Evolutionary conservation across 306 rosid species (phyloP).

Genomic region (Vicia sativa): DNA sequence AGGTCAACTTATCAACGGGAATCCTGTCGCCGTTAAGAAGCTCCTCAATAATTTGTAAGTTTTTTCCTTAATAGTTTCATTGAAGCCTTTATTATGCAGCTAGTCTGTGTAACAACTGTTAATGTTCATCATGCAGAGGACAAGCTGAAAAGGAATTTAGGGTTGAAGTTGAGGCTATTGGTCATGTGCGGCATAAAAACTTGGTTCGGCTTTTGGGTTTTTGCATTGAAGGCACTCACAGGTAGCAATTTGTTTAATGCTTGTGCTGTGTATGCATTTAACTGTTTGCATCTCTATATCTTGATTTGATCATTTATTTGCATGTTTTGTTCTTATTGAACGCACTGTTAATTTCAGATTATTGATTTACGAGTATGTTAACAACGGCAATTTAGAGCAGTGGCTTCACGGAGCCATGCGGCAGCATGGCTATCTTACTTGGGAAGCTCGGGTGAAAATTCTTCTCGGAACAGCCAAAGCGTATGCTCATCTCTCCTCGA

Average conservation of each 20-base stretch:
- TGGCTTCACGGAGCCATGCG: constrained; percentile 66
- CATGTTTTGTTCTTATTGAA: constrained; percentile 13
- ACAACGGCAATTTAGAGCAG: constrained; percentile 45
- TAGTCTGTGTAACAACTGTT: too few relatives aligned
- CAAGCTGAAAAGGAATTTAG: constrained; percentile 68
- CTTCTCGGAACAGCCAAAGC: constrained; percentile 87
- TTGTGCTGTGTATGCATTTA: background rate
- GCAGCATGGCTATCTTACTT: constrained; percentile 73
- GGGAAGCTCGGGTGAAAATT: constrained; percentile 81
- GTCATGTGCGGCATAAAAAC: constrained; percentile 88
- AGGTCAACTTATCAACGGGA: constrained; percentile 74
- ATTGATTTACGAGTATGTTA: constrained; percentile 71
- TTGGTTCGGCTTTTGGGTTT: constrained; percentile 82
- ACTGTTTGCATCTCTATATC: background rate
- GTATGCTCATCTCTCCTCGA: constrained; percentile 45
- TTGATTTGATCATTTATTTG: background rate
- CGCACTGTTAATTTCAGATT: constrained; percentile 50
- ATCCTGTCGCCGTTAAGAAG: constrained; percentile 79
- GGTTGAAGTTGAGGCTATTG: constrained; percentile 86
- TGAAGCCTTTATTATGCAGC: background rate
- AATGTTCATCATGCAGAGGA: constrained; percentile 57
- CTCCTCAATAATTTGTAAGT: constrained; percentile 76
- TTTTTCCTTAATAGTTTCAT: constrained; percentile 1
- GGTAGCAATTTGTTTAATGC: constrained; percentile 46
- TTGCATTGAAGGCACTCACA: constrained; percentile 84